These are phyloP conservation scores for Metschnikowia vanudenii DNA, from an alignment of 805 yeast species.

Conservation along the genomic window DNA sequence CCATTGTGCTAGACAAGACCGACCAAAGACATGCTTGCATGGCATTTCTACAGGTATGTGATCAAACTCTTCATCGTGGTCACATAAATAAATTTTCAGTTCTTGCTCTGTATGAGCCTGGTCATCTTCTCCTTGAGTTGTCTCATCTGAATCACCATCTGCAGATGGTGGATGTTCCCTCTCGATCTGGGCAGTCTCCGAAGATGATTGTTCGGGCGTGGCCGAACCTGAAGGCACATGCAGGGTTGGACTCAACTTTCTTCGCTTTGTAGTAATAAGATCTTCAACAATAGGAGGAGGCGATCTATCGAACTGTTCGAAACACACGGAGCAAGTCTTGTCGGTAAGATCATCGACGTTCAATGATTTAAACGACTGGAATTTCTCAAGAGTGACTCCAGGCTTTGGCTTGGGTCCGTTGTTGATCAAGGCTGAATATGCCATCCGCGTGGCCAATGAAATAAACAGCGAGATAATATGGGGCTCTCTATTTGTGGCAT, in stretches of 20 bases:
- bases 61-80: constrained; percentile 15
- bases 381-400: constrained; percentile 54
- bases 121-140: neutral
- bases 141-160: neutral
- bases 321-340: constrained; percentile 60
- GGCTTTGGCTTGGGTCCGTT: constrained; percentile 43
- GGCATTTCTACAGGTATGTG: constrained; percentile 77
- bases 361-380: constrained; percentile 47
- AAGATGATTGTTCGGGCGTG: constrained; percentile 8
- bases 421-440: constrained; percentile 58
- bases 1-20: constrained; percentile 85
- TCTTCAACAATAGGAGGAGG: constrained; percentile 1
- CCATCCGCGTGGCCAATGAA: constrained; percentile 66
- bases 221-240: constrained; percentile 11
- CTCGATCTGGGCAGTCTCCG: constrained; percentile 9
- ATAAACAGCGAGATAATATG: constrained; percentile 58
- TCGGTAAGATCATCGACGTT: constrained; percentile 28
- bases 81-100: constrained; percentile 15
- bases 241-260: constrained; percentile 17
- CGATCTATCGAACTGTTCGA: constrained; percentile 40
- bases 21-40: constrained; percentile 85
- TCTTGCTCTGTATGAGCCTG: constrained; percentile 1
- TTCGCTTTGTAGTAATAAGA: constrained; percentile 12
- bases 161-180: constrained; percentile 2
- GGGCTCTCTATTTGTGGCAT: constrained; percentile 58